Conservation (phyloP, 2,329 filamentous ascomycete genomes). For the Sphaerulina populicola region DNA sequence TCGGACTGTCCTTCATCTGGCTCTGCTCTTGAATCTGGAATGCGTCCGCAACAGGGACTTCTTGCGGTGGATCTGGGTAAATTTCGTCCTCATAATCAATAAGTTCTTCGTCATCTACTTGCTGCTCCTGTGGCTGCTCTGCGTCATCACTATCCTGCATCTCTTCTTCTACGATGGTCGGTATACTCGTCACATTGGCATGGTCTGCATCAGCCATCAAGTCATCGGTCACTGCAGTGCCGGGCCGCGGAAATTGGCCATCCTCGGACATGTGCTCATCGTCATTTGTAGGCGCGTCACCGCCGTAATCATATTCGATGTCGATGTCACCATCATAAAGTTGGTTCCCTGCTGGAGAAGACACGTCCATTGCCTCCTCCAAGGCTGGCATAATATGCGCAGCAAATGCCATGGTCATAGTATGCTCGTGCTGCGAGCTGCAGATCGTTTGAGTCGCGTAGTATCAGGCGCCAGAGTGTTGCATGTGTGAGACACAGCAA, state of each 20-base stretch:
- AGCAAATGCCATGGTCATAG: constrained; percentile 25
- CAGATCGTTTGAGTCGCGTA: constrained; percentile 3
- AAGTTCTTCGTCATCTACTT: constrained; percentile 31
- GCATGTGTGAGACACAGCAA: background rate
- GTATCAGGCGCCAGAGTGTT: background rate
- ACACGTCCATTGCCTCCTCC: constrained; percentile 50
- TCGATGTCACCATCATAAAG: constrained; percentile 46
- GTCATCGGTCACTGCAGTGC: constrained; percentile 29
- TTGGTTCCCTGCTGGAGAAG: constrained; percentile 40
- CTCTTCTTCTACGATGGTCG: constrained; percentile 23
- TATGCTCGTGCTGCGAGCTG: constrained; percentile 8
- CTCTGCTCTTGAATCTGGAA: constrained; percentile 2
- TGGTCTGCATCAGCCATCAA: constrained; percentile 29
- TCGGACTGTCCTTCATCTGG: background rate
- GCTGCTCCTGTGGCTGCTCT: constrained; percentile 4
- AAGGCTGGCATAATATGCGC: constrained; percentile 24
- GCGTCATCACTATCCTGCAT: constrained; percentile 26
- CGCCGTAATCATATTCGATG: constrained; percentile 50
- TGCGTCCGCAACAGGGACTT: constrained; percentile 4
- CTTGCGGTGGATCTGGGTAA: constrained; percentile 2
- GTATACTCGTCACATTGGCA: constrained; percentile 27
- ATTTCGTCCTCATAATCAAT: constrained; percentile 33
- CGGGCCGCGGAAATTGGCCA: constrained; percentile 36
- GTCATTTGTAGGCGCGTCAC: constrained; percentile 32
- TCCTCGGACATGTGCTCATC: constrained; percentile 53